phyloP scores from a whole-genome alignment of 345 rosid genomes.

The Populus simonii region DNA sequence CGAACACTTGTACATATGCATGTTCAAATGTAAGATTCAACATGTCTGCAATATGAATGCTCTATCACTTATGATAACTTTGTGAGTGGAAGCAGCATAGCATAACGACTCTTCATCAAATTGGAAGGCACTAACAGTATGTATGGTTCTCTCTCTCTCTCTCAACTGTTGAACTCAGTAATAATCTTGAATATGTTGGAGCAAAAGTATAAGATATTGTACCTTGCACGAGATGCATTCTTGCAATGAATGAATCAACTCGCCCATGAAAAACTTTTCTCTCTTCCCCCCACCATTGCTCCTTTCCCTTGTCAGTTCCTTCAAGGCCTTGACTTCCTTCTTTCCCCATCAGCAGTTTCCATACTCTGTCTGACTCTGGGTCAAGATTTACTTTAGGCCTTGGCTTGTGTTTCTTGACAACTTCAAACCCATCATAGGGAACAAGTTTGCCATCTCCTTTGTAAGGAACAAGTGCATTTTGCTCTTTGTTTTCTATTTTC shows the following conservation, averaged over 20 bases:
- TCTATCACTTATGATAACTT: neutral
- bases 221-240: conserved; percentile 99
- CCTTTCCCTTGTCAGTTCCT: conserved; percentile 50
- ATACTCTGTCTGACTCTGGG: conserved; percentile 73
- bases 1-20: neutral
- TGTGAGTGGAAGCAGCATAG: neutral
- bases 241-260: conserved; percentile 81
- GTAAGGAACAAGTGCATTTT: conserved; percentile 64
- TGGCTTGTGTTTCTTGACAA: conserved; percentile 53
- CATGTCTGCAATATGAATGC: neutral
- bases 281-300: conserved; percentile 84
- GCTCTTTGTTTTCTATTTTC: conserved; percentile 29
- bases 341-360: conserved; percentile 86
- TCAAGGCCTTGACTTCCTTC: conserved; percentile 50
- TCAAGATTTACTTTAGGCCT: conserved; percentile 92
- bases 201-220: conserved; percentile 7
- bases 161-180: neutral
- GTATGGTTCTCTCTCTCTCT: neutral
- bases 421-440: conserved; percentile 46
- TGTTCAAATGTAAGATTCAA: neutral
- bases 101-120: neutral
- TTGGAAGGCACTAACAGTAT: neutral
- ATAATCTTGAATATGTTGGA: conserved; percentile 1
- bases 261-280: conserved; percentile 71
- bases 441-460: conserved; percentile 54